Evolutionary conservation across 1,284 basidiomycete species (phyloP).

Genomic region (Tylopilus sp.): DNA sequence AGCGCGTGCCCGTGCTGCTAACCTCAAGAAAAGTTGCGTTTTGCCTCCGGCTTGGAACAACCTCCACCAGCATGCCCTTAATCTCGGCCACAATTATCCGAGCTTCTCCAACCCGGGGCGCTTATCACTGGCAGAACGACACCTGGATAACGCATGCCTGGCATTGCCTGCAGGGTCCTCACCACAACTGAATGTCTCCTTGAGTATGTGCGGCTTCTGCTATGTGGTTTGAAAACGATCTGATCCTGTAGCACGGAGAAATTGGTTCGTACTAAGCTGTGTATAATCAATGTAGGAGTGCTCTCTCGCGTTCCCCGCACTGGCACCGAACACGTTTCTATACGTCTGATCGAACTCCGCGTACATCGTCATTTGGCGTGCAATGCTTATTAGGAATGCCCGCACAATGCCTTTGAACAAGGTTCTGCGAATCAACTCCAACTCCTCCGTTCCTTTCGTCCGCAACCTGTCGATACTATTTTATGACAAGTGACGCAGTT

Average conservation of each 20-base stretch:
- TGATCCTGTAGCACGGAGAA: conserved; percentile 6
- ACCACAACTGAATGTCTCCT: background rate
- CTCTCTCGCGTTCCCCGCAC: background rate
- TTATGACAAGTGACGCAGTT: background rate
- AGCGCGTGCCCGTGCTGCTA: too few relatives aligned
- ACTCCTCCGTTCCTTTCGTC: background rate
- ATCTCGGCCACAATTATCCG: background rate
- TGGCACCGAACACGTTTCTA: conserved; percentile 16
- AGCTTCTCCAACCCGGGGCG: conserved; percentile 2
- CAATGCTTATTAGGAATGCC: conserved; percentile 6
- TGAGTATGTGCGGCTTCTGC: conserved; percentile 1
- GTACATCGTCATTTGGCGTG: background rate
- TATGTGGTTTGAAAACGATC: background rate
- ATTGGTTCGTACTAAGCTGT: background rate
- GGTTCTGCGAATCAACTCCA: background rate
- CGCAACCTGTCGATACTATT: background rate
- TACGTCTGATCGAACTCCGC: background rate
- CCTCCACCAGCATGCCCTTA: conserved; percentile 6
- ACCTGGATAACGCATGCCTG: conserved; percentile 10
- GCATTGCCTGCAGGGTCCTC: conserved; percentile 13
- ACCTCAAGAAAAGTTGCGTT: too few relatives aligned
- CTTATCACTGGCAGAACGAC: background rate
- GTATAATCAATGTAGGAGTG: background rate
- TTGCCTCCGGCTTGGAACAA: too few relatives aligned
- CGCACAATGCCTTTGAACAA: conserved; percentile 2